Conservation (phyloP, 106 monocot genomes). For the Dactylorhiza incarnata region DNA sequence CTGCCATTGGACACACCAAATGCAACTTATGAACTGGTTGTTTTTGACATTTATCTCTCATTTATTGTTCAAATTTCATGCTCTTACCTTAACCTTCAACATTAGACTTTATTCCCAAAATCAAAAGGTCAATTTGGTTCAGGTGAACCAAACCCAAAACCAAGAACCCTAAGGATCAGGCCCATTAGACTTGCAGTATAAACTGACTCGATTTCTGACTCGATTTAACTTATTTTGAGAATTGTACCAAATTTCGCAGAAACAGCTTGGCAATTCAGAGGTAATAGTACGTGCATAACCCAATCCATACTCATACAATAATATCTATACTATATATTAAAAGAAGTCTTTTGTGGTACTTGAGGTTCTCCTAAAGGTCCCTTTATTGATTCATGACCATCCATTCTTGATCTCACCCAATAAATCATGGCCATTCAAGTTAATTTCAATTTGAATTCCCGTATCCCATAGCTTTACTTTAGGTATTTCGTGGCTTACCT, state of each 20-base stretch:
- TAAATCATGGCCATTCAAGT: no score
- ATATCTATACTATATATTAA: no score
- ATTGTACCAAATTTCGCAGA: background rate
- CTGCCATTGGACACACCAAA: background rate
- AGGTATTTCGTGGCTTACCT: no score
- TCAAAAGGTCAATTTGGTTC: background rate
- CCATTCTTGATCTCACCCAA: no score
- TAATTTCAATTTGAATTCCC: no score
- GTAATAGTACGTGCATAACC: no score
- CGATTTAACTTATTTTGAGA: background rate
- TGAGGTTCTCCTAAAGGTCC: no score
- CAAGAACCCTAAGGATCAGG: background rate
- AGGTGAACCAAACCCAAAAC: background rate
- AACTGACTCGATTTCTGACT: background rate
- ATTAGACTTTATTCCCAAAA: background rate
- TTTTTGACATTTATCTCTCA: background rate
- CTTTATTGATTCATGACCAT: no score
- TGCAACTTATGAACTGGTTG: background rate
- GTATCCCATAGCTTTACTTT: no score
- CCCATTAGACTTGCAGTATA: background rate
- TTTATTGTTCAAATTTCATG: background rate
- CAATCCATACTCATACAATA: no score
- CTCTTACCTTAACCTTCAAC: background rate
- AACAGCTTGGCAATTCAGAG: background rate
- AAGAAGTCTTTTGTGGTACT: no score